A percentile compares a stretch with the other conserved stretches of the same genome.
phyloP scores from a whole-genome alignment of 2,329 filamentous ascomycete species.

The Claviceps pusilla region DNA sequence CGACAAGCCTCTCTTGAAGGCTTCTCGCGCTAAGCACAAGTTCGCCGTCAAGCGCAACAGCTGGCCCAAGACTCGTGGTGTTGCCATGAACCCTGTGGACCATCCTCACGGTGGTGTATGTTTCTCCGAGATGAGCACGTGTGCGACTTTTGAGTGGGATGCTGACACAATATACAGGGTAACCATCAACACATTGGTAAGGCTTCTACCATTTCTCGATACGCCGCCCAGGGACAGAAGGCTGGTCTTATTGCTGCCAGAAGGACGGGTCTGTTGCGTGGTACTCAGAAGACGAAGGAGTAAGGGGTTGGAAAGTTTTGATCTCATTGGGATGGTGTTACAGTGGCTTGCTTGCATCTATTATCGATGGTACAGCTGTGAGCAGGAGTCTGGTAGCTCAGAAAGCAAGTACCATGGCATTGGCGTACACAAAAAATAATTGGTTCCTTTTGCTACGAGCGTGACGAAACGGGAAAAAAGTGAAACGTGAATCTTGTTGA shows the following conservation, averaged over 20 bases:
- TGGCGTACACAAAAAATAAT: conserved; percentile 38
- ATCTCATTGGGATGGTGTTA: conserved; percentile 52
- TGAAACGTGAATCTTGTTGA: conserved; percentile 3
- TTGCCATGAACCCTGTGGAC: conserved; percentile 99
- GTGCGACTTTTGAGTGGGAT: conserved; percentile 5
- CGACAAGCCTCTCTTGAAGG: conserved; percentile 99
- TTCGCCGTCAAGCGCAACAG: conserved; percentile 99
- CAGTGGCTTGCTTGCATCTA: conserved; percentile 46
- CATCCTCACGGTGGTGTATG: conserved; percentile 87
- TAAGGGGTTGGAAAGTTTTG: conserved; percentile 43
- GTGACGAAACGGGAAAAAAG: conserved; percentile 5
- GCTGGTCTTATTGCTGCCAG: conserved; percentile 99
- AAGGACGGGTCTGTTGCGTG: conserved; percentile 98
- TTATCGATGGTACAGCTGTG: conserved; percentile 31
- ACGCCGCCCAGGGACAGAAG: conserved; percentile 97
- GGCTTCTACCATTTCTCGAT: conserved; percentile 97
- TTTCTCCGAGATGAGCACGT: conserved; percentile 13
- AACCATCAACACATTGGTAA: conserved; percentile 99
- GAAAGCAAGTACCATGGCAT: conserved; percentile 34
- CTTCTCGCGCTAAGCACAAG: conserved; percentile 99
- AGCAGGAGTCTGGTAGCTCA: conserved; percentile 33
- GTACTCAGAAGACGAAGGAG: conserved; percentile 99
- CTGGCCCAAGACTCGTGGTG: conserved; percentile 99
- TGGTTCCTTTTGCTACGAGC: conserved; percentile 38
- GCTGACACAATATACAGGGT: conserved; percentile 49